phyloP scores from a whole-genome alignment of 805 yeast genomes.

The Candida mattraensis region DNA sequence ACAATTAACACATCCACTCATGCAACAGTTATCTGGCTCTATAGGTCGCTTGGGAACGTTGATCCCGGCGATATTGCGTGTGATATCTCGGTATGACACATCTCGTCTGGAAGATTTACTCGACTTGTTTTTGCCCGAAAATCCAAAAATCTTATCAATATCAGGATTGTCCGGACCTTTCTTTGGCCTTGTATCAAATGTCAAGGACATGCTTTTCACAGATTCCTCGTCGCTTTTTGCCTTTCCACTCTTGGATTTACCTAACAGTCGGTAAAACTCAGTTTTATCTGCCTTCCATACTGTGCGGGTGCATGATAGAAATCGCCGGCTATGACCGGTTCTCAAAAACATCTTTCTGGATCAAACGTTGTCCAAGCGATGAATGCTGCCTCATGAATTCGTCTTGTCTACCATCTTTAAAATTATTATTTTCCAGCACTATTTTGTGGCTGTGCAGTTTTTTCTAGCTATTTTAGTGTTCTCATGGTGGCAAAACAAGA shows the following conservation, averaged over 20 bases:
- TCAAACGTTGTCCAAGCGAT: no score
- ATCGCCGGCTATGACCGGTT: no score
- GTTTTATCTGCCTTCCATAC: slow-evolving; percentile 10
- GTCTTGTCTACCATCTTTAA: no score
- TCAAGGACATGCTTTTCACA: slow-evolving; percentile 13
- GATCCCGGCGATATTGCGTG: slow-evolving; percentile 56
- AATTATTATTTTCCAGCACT: no score
- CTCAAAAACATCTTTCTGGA: no score
- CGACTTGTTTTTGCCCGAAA: slow-evolving; percentile 31
- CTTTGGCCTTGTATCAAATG: slow-evolving; percentile 29
- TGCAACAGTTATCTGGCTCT: slow-evolving; percentile 95
- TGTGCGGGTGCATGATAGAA: background rate
- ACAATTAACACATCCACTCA: slow-evolving; percentile 96
- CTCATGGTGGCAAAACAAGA: slow-evolving; percentile 2
- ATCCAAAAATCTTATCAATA: slow-evolving; percentile 32
- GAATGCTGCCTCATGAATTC: no score
- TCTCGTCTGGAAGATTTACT: slow-evolving; percentile 37
- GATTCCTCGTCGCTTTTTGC: slow-evolving; percentile 16
- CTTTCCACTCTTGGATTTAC: slow-evolving; percentile 16
- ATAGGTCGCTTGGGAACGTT: slow-evolving; percentile 78
- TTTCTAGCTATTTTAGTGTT: no score
- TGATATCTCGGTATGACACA: slow-evolving; percentile 34
- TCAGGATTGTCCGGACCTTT: slow-evolving; percentile 19
- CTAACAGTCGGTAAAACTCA: slow-evolving; percentile 20
- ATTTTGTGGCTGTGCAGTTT: no score